Base-by-base conservation (phyloP, 1,284 basidiomycete species). In the Ceratobasidium theobromae region DNA sequence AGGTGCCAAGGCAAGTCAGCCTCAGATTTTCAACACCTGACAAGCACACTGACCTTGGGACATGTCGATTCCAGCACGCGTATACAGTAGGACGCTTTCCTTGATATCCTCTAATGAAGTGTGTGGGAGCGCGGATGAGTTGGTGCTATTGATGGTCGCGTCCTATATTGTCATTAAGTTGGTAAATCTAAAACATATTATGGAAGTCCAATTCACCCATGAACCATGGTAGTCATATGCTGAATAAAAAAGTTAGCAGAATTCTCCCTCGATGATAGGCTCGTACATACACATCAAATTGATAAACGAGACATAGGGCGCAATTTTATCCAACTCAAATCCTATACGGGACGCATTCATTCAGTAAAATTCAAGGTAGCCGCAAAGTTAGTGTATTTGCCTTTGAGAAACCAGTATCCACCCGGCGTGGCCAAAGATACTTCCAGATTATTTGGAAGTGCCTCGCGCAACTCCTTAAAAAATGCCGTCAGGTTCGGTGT, bases 1-100 rank as follows among this genome's bases (percentile, higher is more conserved):
- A 27, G 8, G 8, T 8, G 32, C n/a, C 12, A 9, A 6, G n/a
- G 11, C 35, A 16, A 38, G 35, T 38, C 6, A 38, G 35, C 16
- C n/a, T n/a, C n/a, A n/a, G n/a, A n/a, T n/a, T n/a, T n/a, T n/a
- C 35, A 8, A 16, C 35, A 16, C 16, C 6, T 8, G 6, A 38
- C 8, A 38, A 38, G 8, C 35, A 38, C 6, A 28, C 40, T 45
- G 23, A 55, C 53, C 53, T 55, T 55, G 41, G 9, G 53, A 41
- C 53, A 55, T 55, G 27, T 55, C 53, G 25, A 55, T 55, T n/a
- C 53, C 53, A 28, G 45, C 27, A 38, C 53, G 53, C n/a, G 53
- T 55, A 18, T 55, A 55, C 3, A 55, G 40, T 5, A 55, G 40
- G 9, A 55, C 53, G 40, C 53, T 55, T 5, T 55, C 53, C n/a